Evolutionary conservation across 768 basidiomycete genomes (phyloP).

Genomic region (Kwoniella sp.): DNA sequence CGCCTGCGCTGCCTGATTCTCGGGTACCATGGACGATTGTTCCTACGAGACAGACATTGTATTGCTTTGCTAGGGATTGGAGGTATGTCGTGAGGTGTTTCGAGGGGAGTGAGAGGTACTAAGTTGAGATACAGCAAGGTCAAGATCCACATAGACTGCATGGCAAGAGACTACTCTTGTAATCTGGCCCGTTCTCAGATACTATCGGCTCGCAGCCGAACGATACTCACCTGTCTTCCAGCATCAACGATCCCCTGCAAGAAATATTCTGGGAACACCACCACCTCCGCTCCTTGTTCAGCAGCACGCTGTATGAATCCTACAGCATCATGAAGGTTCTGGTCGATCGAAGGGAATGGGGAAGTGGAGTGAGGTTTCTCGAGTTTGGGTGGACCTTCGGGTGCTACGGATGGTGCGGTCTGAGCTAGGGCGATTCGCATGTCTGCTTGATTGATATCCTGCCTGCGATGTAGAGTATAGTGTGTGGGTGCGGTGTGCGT

Average conservation of each 20-base stretch:
- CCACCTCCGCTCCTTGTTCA: conserved; percentile 33
- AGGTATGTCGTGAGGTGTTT: conserved; percentile 28
- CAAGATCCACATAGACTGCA: background rate
- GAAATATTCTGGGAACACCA: conserved; percentile 53
- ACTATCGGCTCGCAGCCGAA: no score
- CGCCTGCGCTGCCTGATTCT: background rate
- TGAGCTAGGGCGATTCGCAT: conserved; percentile 45
- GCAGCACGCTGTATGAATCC: conserved; percentile 21
- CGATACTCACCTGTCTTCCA: conserved; percentile 40
- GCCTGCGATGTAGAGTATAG: background rate
- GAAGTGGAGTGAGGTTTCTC: conserved; percentile 25
- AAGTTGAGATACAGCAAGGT: background rate
- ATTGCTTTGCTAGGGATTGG: conserved; percentile 24
- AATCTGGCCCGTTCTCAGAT: no score
- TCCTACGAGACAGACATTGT: conserved; percentile 40
- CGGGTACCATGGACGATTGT: conserved; percentile 36
- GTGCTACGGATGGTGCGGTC: conserved; percentile 33
- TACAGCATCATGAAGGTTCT: conserved; percentile 24
- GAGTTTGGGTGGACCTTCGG: conserved; percentile 20
- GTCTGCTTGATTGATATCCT: no score
- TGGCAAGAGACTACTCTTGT: no score
- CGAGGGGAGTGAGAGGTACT: conserved; percentile 47
- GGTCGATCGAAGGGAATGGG: conserved; percentile 31
- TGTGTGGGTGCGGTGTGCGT: no score
- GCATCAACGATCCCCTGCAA: conserved; percentile 45